Percentiles rank a stretch among this genome's conserved stretches.
phyloP scores from a whole-genome alignment of 306 rosid genomes.

The Cyamopsis tetragonoloba region DNA sequence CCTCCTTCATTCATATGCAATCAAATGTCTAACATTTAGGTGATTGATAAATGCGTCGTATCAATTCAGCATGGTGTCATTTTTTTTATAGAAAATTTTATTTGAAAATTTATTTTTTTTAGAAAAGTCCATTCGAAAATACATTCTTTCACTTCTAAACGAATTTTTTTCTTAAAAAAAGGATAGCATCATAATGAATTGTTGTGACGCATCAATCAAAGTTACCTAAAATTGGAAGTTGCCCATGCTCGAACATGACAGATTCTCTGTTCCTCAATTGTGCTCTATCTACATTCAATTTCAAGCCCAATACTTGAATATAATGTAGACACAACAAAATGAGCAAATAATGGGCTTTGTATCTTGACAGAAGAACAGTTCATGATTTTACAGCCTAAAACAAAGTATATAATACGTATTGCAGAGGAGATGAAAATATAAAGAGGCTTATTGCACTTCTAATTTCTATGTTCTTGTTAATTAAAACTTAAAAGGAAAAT shows the following conservation, averaged over 20 bases:
- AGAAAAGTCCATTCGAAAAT: too few relatives aligned
- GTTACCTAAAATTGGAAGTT: not conserved
- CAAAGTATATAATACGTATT: too few relatives aligned
- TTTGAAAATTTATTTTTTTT: too few relatives aligned
- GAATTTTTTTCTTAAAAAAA: too few relatives aligned
- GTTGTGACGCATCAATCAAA: too few relatives aligned
- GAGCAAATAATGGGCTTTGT: slow-evolving; percentile 1
- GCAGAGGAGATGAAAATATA: not conserved
- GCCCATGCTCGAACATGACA: not conserved
- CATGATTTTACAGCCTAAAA: slow-evolving; percentile 1
- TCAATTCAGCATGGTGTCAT: too few relatives aligned
- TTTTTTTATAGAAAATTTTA: too few relatives aligned
- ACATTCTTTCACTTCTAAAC: too few relatives aligned
- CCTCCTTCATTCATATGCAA: not conserved
- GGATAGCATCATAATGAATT: too few relatives aligned
- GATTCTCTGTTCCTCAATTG: not conserved
- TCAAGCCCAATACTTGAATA: not conserved
- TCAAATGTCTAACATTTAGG: not conserved
- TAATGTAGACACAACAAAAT: not conserved
- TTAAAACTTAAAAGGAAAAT: not conserved
- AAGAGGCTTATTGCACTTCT: not conserved
- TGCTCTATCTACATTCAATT: not conserved
- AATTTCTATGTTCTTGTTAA: not conserved
- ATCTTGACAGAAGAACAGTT: not conserved
- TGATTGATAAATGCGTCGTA: too few relatives aligned